Base-by-base conservation (phyloP, 2,329 filamentous ascomycete species). In the Xylaria sp. region DNA sequence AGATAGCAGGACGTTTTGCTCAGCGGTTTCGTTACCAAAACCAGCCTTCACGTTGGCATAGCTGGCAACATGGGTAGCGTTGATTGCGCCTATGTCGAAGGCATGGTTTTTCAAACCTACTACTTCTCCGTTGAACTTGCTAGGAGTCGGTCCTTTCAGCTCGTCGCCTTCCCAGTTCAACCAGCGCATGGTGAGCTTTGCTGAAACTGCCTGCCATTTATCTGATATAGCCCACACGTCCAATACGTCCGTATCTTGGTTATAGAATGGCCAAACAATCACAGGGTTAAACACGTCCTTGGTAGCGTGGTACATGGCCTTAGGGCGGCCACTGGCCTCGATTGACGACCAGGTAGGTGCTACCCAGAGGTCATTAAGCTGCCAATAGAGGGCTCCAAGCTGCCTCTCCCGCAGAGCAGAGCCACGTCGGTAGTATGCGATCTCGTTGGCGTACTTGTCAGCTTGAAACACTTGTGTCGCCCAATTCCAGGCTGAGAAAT, bases 381-480 rank as follows among this genome's bases (percentile, higher is more conserved):
- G 88, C 89, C 88, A 91, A 75, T 90, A 90, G 5, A 91, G 75
- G 11, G 82, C 84, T 0, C 88, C 88, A 2, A 90, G 81, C 71
- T 90, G 87, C 0, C 87, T 81, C 68, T 90, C 84, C 0, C 83
- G 85, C 72, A 84, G 74, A 0, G 87, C 88, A 46, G 85, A 87
- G 0, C 88, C 88, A 5, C 85, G 81, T 5, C 88, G 83, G 73
- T 90, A 90, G 77, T 87, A 90, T 62, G 86, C 82, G 17, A 90
- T 90, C 76, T 90, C 83, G 2, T 80, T 83, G 48, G 84, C 85
- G 77, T 90, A 90, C 75, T 86, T 86, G 70, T 90, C 87, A 2
- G 88, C 87, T 74, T 90, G 88, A 80, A 90, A 90, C 10, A 90
- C 81, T 74, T 90, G 88, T 0, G 88, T 90, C 0, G 87, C 84